phyloP scores from a whole-genome alignment of 139 green algal genomes.

The Cymbomonas tetramitiformis region DNA sequence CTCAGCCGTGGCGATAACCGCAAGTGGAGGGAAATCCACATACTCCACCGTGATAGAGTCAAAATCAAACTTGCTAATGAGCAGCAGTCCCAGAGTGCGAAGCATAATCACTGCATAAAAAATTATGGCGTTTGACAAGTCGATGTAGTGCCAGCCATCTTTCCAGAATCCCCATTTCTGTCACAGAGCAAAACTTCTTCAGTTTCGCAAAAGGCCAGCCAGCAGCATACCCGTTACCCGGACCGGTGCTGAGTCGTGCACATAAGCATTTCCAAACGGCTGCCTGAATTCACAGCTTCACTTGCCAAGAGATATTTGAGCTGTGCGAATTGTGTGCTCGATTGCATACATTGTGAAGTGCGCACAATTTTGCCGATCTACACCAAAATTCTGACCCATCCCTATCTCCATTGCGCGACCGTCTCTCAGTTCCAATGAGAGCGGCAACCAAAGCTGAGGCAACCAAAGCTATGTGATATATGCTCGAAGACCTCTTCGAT shows the following conservation, averaged over 20 bases:
- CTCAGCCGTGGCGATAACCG: constrained; percentile 11
- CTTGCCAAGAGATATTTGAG: neutral
- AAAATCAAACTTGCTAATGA: constrained; percentile 9
- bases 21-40: constrained; percentile 21
- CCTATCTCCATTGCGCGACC: too few relatives aligned
- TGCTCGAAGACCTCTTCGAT: too few relatives aligned
- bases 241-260: too few relatives aligned
- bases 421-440: too few relatives aligned
- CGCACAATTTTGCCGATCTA: neutral
- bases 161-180: constrained; percentile 12
- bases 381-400: too few relatives aligned
- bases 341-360: neutral
- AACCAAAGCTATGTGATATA: too few relatives aligned
- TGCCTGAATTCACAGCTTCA: too few relatives aligned
- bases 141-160: constrained; percentile 22
- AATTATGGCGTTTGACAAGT: constrained; percentile 30
- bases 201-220: constrained; percentile 17
- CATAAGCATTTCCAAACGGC: too few relatives aligned
- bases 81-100: neutral
- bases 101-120: constrained; percentile 21
- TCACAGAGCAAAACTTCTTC: constrained; percentile 16
- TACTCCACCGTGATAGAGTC: constrained; percentile 5
- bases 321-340: neutral
- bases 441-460: too few relatives aligned
- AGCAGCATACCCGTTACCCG: too few relatives aligned